A percentile compares a stretch with the other conserved stretches of the same genome.
These are phyloP conservation scores for Cornus kousa DNA, from an alignment of 148 eudicot genomes.

Conservation along the genomic window DNA sequence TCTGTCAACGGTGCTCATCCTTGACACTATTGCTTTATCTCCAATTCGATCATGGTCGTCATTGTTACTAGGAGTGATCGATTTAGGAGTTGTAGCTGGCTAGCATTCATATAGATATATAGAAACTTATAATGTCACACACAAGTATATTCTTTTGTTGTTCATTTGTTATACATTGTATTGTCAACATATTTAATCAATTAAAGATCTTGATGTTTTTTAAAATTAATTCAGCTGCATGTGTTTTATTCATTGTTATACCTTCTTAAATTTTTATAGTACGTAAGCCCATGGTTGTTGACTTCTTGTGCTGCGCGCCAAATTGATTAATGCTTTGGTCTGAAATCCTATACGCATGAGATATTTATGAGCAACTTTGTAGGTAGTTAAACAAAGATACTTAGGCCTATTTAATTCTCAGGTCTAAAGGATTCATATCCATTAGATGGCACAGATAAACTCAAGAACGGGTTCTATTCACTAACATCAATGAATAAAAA, in stretches of 20 bases:
- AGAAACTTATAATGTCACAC: not conserved
- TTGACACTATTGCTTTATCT: not conserved
- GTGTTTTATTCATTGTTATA: not conserved
- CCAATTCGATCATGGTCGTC: not conserved
- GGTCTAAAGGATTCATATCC: too few relatives aligned
- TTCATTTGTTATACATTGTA: not conserved
- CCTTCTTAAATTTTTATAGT: not conserved
- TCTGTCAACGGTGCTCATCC: constrained; percentile 2
- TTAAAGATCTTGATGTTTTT: not conserved
- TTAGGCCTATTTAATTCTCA: too few relatives aligned
- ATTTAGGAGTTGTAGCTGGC: not conserved
- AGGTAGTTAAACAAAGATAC: too few relatives aligned
- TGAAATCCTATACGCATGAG: too few relatives aligned
- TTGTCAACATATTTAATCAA: not conserved
- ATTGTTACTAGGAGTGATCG: not conserved
- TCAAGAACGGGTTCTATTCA: too few relatives aligned
- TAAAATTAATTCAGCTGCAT: too few relatives aligned
- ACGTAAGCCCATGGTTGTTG: too few relatives aligned
- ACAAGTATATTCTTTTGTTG: not conserved
- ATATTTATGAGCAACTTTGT: too few relatives aligned
- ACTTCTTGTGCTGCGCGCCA: too few relatives aligned
- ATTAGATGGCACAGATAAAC: too few relatives aligned
- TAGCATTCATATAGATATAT: not conserved
- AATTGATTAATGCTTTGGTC: too few relatives aligned
- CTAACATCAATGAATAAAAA: too few relatives aligned